Conservation (phyloP, 139 green algal genomes). For the Coelastrella sp. region DNA sequence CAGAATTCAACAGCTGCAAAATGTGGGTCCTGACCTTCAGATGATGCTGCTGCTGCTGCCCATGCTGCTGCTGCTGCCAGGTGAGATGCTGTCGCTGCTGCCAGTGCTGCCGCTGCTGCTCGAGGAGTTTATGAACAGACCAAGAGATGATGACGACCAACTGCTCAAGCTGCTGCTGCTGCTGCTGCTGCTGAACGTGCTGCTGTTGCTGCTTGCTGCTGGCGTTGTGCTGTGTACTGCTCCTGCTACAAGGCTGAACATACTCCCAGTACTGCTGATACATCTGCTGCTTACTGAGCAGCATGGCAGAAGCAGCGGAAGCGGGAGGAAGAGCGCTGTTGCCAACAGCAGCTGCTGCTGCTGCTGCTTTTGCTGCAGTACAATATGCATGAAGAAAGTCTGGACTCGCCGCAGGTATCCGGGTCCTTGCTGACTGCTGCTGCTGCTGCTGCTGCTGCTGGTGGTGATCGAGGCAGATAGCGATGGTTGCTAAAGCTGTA, state of each 20-base stretch:
- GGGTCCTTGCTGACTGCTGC: not conserved
- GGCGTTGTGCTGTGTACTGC: no score
- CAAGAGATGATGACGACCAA: not conserved
- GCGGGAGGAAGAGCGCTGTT: no score
- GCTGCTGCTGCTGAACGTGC: slow-evolving; percentile 4
- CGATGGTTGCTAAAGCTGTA: not conserved
- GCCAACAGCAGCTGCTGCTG: not conserved
- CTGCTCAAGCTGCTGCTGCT: slow-evolving; percentile 5
- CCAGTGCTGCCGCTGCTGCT: slow-evolving; percentile 28
- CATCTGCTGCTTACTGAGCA: not conserved
- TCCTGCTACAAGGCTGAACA: no score
- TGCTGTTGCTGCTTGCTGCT: not conserved
- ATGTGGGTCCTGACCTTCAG: not conserved
- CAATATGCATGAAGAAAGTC: not conserved
- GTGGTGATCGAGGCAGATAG: not conserved
- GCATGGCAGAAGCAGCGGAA: not conserved
- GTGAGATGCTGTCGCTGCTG: not conserved
- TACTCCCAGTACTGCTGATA: not conserved
- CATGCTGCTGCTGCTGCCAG: slow-evolving; percentile 19
- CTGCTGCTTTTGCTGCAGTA: not conserved
- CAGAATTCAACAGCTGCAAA: not conserved
- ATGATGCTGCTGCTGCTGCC: not conserved
- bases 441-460: slow-evolving; percentile 20
- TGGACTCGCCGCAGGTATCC: not conserved
- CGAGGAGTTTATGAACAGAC: not conserved